Base-by-base conservation (phyloP, 441 rosid genomes). In the Gossypium trilobum region DNA sequence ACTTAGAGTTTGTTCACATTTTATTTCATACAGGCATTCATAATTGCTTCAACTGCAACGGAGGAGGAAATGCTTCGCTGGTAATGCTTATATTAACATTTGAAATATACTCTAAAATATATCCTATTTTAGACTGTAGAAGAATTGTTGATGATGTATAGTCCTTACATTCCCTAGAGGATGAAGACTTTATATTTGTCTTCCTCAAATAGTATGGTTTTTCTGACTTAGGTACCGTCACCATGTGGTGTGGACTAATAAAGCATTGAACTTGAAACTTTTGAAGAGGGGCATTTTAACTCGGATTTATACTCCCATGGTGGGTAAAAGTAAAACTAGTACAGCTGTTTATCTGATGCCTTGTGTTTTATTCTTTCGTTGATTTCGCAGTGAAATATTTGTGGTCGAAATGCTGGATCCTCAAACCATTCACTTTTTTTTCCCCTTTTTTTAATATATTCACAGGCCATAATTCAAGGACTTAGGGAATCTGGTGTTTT, bases 61-160 rank as follows among this genome's bases (percentile, higher is more conserved):
- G 88, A 88, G 78, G 96, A 93, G 72, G 98, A 93, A 85, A 91
- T 91, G 98, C 88, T 87, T 59, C 91, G 57, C 77, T 90, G 98
- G 98, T 93, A 90, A 81, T 69, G 23, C 71, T 48, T 42, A 27
- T 59, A 62, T 19, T 22, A 17, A 56, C 13, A 25, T 16, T 6
- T 29, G 60, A 13, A 17, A 0, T 42, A 4, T 52, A 50, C 16
- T 20, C 6, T 48, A 4, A 13, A 17, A 0, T 39, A 39, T 8
- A 8, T 39, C 2, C 44, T 39, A 8, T 39, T 39, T 39, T 39
- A 39, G 13, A 39, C 13, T 39, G 44, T 39, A 8, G 11, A 36
- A 36, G 44, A 39, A 39, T 39, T 39, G 11, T 39, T 39, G 13
- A 39, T 39, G 44, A 39, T 9, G 54, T 52, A 17, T 10, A 63